These are phyloP conservation scores for Phytophthora agathidicida DNA, from an alignment of 352 stramenopile species.

Conservation along the genomic window DNA sequence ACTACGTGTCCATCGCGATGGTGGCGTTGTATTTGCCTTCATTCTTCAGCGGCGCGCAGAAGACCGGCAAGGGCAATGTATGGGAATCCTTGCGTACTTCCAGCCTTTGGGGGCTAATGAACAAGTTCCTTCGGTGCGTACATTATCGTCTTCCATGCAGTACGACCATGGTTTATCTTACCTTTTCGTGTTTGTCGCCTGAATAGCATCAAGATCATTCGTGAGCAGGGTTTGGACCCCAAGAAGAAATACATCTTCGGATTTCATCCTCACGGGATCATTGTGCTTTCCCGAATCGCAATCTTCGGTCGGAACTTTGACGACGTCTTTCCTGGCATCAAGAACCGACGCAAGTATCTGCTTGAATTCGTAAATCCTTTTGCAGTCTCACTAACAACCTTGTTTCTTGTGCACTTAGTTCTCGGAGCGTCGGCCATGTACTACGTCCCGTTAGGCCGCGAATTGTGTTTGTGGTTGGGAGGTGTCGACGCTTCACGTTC, in stretches of 20 bases:
- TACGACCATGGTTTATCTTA: too few relatives aligned
- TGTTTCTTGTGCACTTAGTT: slow-evolving; percentile 26
- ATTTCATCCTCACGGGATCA: slow-evolving; percentile 57
- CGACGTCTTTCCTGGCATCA: slow-evolving; percentile 34
- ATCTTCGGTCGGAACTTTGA: slow-evolving; percentile 50
- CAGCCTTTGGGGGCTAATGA: slow-evolving; percentile 41
- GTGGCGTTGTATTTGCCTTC: slow-evolving; percentile 47
- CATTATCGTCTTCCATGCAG: too few relatives aligned
- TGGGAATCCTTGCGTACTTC: slow-evolving; percentile 40
- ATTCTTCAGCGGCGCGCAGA: slow-evolving; percentile 46
- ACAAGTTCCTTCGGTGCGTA: slow-evolving; percentile 38
- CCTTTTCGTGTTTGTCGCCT: too few relatives aligned
- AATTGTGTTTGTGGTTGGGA: slow-evolving; percentile 58
- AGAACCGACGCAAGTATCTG: slow-evolving; percentile 11
- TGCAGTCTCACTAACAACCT: background rate
- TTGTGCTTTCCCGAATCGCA: slow-evolving; percentile 48
- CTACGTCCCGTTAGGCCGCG: slow-evolving; percentile 55
- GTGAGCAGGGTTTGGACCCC: slow-evolving; percentile 37
- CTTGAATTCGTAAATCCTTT: background rate
- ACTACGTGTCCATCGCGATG: slow-evolving; percentile 38
- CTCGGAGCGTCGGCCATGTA: slow-evolving; percentile 64
- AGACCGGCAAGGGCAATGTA: slow-evolving; percentile 34
- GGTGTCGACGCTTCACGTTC: slow-evolving; percentile 46
- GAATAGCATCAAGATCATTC: slow-evolving; percentile 39
- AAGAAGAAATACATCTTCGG: slow-evolving; percentile 54